Base-by-base conservation (phyloP, 192 early-diverging fungal species). In the Backusella luteola region DNA sequence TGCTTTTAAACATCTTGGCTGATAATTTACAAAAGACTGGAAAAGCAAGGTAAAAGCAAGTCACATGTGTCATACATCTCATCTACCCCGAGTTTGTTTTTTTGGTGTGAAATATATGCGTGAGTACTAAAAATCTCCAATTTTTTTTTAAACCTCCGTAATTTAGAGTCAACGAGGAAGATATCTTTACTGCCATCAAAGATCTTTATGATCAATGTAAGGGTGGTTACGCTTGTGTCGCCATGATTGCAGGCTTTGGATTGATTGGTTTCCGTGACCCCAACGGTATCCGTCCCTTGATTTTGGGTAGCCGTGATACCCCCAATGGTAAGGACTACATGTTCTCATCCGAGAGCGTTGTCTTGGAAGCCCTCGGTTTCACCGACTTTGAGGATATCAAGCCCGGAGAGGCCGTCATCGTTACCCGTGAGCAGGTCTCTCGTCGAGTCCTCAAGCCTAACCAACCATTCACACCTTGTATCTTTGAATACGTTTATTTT, bases 401-500 rank as follows among this genome's bases (percentile, higher is more conserved):
- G 41, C 96, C 97, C 14, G 97, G 94, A 42, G 97, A 99, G 87
- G 97, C 95, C 0, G 84, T 99, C 29, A 98, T 99, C 69, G 93
- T 99, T 39, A 95, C 96, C 66, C 93, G 91, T 76, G 84, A 86
- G 34, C 89, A 89, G 11, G 85, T 98, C 35, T 89, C 85, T 36
- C 87, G 87, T 59, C 89, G 92, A 32, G 88, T 91, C 34, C 76
- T 95, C 77, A 84, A 90, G 23, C 77, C 81, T 2, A 71, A 85
- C 36, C 83, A 84, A 32, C 53, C 75, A 46, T 85, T 89, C 59
- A 88, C 98, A n/a, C 98, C 97, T 34, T 99, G 97, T 85, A 96
- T 99, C 82, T 99, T 99, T 78, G 98, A 99, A 85, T 98, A 96
- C 77, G 98, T 99, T 66, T 95, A 99, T 88, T 99, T 99, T 92